Evolutionary conservation across 768 basidiomycete species (phyloP), one percentile per base, ranked within the genome.

Genomic region (Lentinula guzmanii): DNA sequence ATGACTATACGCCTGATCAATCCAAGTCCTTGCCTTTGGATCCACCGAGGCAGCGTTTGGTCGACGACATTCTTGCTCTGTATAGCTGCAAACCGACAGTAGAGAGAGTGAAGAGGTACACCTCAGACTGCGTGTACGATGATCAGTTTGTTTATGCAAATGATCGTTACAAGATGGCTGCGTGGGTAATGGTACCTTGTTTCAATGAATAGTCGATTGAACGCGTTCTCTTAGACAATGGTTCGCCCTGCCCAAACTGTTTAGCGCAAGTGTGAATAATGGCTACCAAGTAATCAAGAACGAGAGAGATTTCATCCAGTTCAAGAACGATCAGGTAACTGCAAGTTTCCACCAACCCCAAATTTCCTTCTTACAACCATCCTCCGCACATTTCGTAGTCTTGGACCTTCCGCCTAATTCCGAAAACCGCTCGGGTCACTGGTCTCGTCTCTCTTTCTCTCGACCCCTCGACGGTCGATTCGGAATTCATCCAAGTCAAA

Each of bases 101-200:
- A 33, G 70, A 75, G 58, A 63, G 74, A 41, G 75, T 78, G 37
- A 70, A 72, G 50, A 67, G 77, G 46, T 78, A 77, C 66, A 75
- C 71, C 4, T 24, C 52, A 24, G 58, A 61, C 39, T 64, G 52
- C 11, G 58, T 63, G 7, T 72, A 73, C 46, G 70, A 72, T 60
- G 71, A 72, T 67, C 75, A 75, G 67, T 76, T 77, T 63, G 76
- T 77, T 10, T 77, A 75, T 65, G 76, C 76, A 11, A 74, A 72
- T 62, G 73, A 76, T 60, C 68, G 76, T 52, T 75, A 72, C 70
- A 74, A 75, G 69, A 73, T 76, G 71, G 73, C 72, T 5, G 71
- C 24, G 18, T 39, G 31, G 50, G 21, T 24, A 7, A 24, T 46
- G 1, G n/a, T 24, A 9, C n/a, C 10, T 3, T 5, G 18, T 18